These are phyloP conservation scores for Selenicereus undatus DNA, from an alignment of 148 eudicot genomes.

Conservation along the genomic window DNA sequence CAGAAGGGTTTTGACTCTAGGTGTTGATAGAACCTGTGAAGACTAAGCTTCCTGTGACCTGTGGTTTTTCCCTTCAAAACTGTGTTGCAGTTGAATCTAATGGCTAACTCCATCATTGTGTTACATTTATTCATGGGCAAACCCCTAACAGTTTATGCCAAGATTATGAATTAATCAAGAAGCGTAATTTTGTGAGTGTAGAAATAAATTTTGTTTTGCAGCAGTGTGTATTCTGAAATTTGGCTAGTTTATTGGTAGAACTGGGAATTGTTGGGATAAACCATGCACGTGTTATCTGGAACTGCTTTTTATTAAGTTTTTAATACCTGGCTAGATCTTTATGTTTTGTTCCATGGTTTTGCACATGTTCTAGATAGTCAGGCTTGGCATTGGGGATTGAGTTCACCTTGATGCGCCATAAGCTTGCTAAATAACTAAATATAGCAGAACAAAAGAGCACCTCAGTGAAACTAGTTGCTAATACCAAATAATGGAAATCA, in stretches of 20 bases:
- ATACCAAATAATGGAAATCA: background rate
- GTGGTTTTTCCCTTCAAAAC: background rate
- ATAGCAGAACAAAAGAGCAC: background rate
- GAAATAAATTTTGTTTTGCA: no score
- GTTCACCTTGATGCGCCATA: background rate
- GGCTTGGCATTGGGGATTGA: background rate
- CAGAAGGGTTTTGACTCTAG: background rate
- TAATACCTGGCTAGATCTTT: no score
- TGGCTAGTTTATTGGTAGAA: no score
- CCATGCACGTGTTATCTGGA: no score
- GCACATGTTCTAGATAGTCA: no score
- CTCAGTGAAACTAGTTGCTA: background rate
- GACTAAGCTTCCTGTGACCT: background rate
- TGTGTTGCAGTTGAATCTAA: background rate
- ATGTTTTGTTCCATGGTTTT: no score
- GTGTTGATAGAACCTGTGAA: background rate
- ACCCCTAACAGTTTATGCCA: background rate
- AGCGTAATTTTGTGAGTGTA: no score
- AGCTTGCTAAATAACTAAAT: background rate
- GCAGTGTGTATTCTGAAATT: no score
- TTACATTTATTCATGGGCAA: background rate
- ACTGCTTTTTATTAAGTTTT: no score
- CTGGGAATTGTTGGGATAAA: no score
- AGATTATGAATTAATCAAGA: no score
- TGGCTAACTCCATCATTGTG: background rate